phyloP scores from a whole-genome alignment of 2,329 filamentous ascomycete species.

The Pseudocercospora cruenta region DNA sequence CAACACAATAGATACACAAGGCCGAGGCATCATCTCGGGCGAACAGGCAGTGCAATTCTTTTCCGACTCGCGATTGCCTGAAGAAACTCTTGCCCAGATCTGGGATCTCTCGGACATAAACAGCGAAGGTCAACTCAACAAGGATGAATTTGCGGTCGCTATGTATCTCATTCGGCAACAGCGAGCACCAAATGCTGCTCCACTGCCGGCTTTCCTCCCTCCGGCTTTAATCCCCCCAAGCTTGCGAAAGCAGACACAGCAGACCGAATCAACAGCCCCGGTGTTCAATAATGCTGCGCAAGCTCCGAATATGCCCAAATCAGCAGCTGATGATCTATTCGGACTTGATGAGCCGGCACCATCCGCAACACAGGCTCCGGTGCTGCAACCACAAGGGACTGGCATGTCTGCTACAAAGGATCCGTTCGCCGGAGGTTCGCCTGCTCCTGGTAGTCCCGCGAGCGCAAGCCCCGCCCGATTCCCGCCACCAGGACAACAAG shows the following conservation, averaged over 20 bases:
- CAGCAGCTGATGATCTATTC: slow-evolving; percentile 91
- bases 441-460: slow-evolving; percentile 54
- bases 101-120: slow-evolving; percentile 97
- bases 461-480: slow-evolving; percentile 58
- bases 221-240: slow-evolving; percentile 82
- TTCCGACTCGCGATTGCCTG: slow-evolving; percentile 84
- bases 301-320: slow-evolving; percentile 62
- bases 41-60: slow-evolving; percentile 95
- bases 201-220: slow-evolving; percentile 77
- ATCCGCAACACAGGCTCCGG: slow-evolving; percentile 42
- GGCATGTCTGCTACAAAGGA: slow-evolving; percentile 69
- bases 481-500: slow-evolving; percentile 34
- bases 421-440: slow-evolving; percentile 61
- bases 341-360: slow-evolving; percentile 77
- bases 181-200: slow-evolving; percentile 68
- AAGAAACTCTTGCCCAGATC: slow-evolving; percentile 88
- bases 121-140: slow-evolving; percentile 80
- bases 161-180: slow-evolving; percentile 97
- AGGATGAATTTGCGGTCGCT: slow-evolving; percentile 93
- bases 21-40: slow-evolving; percentile 83
- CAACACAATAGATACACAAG: slow-evolving; percentile 76
- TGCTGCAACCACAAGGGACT: slow-evolving; percentile 70
- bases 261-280: slow-evolving; percentile 54
- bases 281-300: slow-evolving; percentile 56
- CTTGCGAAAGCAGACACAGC: slow-evolving; percentile 68